A percentile compares a stretch with the other conserved stretches of the same genome.
phyloP scores from a whole-genome alignment of 75 land plant genomes.

The Picea sitchensis region DNA sequence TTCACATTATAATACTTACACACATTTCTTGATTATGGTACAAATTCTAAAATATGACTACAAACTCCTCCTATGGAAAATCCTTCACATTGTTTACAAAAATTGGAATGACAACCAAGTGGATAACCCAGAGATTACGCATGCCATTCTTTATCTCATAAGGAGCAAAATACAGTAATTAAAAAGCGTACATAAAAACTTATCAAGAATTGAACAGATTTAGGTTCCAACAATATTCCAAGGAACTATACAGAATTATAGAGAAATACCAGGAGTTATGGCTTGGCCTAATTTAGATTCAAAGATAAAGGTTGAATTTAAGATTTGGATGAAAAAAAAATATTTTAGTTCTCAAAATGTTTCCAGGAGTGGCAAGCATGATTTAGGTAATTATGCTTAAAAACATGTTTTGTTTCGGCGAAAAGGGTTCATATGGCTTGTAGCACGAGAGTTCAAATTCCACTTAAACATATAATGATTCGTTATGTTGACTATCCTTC shows the following conservation, averaged over 20 bases:
- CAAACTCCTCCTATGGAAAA: no score
- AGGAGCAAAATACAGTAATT: neutral
- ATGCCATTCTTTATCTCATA: neutral
- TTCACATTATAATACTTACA: no score
- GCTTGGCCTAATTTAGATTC: neutral
- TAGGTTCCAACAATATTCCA: neutral
- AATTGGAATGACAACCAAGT: neutral
- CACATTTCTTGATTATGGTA: no score
- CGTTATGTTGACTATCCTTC: neutral
- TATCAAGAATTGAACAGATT: neutral
- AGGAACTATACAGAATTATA: neutral
- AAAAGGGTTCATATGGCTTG: neutral
- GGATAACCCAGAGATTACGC: neutral
- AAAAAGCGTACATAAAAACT: neutral
- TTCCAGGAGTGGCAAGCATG: neutral
- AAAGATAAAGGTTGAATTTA: neutral
- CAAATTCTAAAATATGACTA: no score
- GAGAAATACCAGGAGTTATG: neutral
- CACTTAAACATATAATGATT: no score
- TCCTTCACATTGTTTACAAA: neutral
- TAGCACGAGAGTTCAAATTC: neutral
- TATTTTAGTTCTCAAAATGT: neutral
- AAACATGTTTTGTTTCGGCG: neutral
- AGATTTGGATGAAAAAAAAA: neutral
- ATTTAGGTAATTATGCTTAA: neutral